Evolutionary conservation across 345 rosid genomes (phyloP).

Genomic region (Eucalyptus sp.): DNA sequence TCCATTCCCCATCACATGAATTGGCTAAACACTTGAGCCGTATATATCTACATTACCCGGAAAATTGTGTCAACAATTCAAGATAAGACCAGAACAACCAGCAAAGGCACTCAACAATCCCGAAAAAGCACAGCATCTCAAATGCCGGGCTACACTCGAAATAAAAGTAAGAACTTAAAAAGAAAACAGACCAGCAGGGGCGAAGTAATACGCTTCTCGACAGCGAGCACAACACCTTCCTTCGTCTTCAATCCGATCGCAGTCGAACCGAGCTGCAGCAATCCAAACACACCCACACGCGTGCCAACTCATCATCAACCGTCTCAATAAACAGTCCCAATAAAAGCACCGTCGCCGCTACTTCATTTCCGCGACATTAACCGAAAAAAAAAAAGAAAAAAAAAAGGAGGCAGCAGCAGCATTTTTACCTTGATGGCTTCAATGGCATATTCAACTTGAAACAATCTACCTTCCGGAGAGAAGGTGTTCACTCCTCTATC

Average conservation of each 20-base stretch:
- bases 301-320: not conserved
- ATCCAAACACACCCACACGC: not conserved
- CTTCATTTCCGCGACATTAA: not conserved
- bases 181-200: conserved; percentile 50
- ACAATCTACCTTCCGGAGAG: conserved; percentile 92
- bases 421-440: conserved; percentile 85
- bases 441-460: conserved; percentile 97
- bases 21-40: not conserved
- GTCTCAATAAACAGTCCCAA: not conserved
- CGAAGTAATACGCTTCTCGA: conserved; percentile 95
- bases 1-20: not conserved
- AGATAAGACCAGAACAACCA: not conserved
- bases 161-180: not conserved
- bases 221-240: conserved; percentile 97
- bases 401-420: not conserved
- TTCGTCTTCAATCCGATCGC: conserved; percentile 92
- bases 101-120: not conserved
- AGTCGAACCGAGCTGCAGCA: conserved; percentile 84
- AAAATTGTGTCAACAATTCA: not conserved
- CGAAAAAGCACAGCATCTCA: not conserved
- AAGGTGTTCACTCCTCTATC: conserved; percentile 99
- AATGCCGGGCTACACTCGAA: not conserved
- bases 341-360: not conserved
- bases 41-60: not conserved
- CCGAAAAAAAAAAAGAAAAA: not conserved